A percentile compares a stretch with the other conserved stretches of the same genome.
These are phyloP conservation scores for Calocybe indica DNA, from an alignment of 768 basidiomycete genomes.

Conservation along the genomic window DNA sequence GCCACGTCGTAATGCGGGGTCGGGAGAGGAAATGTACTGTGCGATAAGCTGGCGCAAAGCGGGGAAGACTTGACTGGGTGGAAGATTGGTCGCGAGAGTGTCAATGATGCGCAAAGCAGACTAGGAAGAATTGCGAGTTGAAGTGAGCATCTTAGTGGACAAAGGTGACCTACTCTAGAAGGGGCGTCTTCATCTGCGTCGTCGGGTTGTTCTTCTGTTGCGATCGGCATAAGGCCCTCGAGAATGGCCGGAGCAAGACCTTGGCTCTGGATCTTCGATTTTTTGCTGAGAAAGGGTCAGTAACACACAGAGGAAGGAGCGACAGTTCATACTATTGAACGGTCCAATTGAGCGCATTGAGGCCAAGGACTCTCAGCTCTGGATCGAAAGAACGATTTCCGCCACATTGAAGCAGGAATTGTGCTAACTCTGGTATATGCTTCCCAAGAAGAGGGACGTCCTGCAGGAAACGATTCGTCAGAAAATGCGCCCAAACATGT, in stretches of 20 bases:
- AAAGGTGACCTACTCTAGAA: constrained; percentile 57
- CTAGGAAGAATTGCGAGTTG: constrained; percentile 26
- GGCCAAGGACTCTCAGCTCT: constrained; percentile 82
- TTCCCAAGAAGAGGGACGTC: constrained; percentile 92
- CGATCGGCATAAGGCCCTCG: constrained; percentile 89
- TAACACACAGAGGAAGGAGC: background rate
- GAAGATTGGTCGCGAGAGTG: constrained; percentile 84
- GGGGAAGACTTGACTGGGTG: constrained; percentile 95
- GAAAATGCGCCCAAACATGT: background rate
- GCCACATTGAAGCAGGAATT: constrained; percentile 84
- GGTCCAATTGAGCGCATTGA: constrained; percentile 95
- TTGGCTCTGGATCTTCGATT: constrained; percentile 86
- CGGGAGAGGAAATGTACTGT: constrained; percentile 77
- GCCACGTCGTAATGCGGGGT: constrained; percentile 78
- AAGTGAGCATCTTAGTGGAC: background rate
- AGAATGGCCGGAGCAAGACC: constrained; percentile 82
- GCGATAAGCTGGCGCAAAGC: constrained; percentile 77
- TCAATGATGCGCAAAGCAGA: constrained; percentile 95
- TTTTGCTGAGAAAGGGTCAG: constrained; percentile 61
- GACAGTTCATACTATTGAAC: constrained; percentile 74
- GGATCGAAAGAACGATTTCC: constrained; percentile 68
- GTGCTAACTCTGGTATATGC: constrained; percentile 79
- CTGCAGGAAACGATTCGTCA: constrained; percentile 29
- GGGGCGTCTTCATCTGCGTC: constrained; percentile 93
- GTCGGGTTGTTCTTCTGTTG: constrained; percentile 89